Evolutionary conservation across 202 grass and related monocot species (phyloP).

Genomic region (Alloteropsis angusta): DNA sequence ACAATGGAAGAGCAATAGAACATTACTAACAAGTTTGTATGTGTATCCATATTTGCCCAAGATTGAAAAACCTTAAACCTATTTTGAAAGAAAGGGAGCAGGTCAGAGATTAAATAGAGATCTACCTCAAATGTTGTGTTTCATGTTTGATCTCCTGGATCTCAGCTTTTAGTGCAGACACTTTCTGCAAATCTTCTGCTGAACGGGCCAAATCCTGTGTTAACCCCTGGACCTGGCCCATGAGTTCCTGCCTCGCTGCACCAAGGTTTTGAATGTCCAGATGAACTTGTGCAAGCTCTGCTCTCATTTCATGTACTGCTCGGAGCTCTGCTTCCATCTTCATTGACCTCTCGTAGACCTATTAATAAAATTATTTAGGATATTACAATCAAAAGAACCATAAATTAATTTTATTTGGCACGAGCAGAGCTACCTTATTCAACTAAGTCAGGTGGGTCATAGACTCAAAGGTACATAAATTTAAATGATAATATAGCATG

Average conservation of each 20-base stretch:
- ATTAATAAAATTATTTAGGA: constrained; percentile 8
- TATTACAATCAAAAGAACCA: constrained; percentile 14
- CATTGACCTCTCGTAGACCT: constrained; percentile 79
- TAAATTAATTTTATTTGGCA: constrained; percentile 6
- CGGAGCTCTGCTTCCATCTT: constrained; percentile 71
- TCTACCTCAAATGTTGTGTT: constrained; percentile 77
- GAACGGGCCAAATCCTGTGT: constrained; percentile 71
- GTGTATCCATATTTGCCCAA: background rate
- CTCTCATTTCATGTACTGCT: constrained; percentile 52
- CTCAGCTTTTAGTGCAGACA: constrained; percentile 73
- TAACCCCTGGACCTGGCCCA: constrained; percentile 61
- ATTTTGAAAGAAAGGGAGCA: background rate
- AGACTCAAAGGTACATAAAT: background rate
- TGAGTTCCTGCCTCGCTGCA: constrained; percentile 66
- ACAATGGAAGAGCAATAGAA: background rate
- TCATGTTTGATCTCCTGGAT: constrained; percentile 76
- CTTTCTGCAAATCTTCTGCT: constrained; percentile 65
- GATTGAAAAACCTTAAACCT: background rate
- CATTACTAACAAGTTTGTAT: background rate
- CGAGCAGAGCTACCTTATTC: background rate
- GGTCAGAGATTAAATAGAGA: constrained; percentile 12
- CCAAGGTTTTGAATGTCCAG: constrained; percentile 71
- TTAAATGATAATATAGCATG: constrained; percentile 12
- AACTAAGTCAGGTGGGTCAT: background rate
- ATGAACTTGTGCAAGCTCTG: constrained; percentile 60